Conservation (phyloP, 306 rosid species). For the Carpinus viminea region DNA sequence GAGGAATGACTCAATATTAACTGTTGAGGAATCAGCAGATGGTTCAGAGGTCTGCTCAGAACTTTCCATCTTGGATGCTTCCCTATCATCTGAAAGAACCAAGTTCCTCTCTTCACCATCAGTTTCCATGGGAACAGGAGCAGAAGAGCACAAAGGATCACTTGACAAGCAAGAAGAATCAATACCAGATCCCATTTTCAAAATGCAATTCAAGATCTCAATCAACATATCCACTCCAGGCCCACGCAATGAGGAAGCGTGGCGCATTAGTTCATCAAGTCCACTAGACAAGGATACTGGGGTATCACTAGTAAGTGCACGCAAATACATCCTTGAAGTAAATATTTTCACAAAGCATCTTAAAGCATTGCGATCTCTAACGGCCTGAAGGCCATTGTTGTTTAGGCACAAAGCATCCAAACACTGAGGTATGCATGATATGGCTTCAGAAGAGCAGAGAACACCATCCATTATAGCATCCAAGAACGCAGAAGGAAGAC, state of each 20-base stretch:
- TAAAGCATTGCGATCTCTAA: constrained; percentile 81
- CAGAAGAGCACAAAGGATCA: constrained; percentile 62
- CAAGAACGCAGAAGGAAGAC: constrained; percentile 91
- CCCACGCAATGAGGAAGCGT: constrained; percentile 83
- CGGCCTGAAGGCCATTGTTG: constrained; percentile 84
- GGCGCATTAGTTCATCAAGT: constrained; percentile 96
- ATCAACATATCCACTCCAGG: constrained; percentile 95
- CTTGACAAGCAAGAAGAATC: constrained; percentile 47
- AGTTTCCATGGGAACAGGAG: constrained; percentile 92
- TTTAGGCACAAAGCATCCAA: constrained; percentile 91
- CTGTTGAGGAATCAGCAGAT: constrained; percentile 51
- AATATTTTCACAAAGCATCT: constrained; percentile 93
- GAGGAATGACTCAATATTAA: constrained; percentile 70
- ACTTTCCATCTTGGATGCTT: constrained; percentile 53
- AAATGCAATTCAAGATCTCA: constrained; percentile 70
- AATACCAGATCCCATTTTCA: constrained; percentile 72
- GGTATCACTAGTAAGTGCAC: constrained; percentile 80
- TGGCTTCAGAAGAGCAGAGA: constrained; percentile 89
- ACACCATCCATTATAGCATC: constrained; percentile 94
- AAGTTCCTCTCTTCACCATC: constrained; percentile 69
- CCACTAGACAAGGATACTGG: constrained; percentile 88
- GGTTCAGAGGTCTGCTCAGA: constrained; percentile 62
- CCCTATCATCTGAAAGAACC: constrained; percentile 52
- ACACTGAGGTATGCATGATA: constrained; percentile 95
- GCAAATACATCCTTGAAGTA: constrained; percentile 79